Conservation (phyloP, 805 yeast genomes). For the Suhomyces vadensis region DNA sequence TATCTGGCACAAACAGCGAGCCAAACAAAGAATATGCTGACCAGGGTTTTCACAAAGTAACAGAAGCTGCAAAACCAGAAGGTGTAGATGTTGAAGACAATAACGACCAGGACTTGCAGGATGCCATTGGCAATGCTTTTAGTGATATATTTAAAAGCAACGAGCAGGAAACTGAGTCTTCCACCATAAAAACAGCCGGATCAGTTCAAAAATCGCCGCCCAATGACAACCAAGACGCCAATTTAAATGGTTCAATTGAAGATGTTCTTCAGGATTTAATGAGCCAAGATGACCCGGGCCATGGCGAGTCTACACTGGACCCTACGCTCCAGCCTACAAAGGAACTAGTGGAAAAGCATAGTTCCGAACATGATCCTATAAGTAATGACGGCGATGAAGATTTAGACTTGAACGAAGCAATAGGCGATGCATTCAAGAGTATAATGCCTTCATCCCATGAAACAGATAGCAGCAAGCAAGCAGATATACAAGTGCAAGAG, state of each 20-base stretch:
- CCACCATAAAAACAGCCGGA: neutral
- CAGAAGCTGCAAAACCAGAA: neutral
- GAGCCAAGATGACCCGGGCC: neutral
- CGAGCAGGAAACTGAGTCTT: neutral
- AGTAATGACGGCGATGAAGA: constrained; percentile 4
- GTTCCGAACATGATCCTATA: neutral
- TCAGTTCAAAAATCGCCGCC: too few relatives aligned
- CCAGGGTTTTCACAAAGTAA: too few relatives aligned
- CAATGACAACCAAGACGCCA: constrained; percentile 1
- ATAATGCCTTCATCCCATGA: constrained; percentile 10
- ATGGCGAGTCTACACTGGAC: neutral
- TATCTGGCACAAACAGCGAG: too few relatives aligned
- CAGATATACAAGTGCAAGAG: neutral
- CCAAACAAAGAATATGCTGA: neutral
- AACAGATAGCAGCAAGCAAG: neutral
- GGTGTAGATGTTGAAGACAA: neutral
- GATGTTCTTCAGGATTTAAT: constrained; percentile 13
- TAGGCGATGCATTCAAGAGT: constrained; percentile 17
- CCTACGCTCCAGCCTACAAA: too few relatives aligned
- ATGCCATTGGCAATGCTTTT: constrained; percentile 23
- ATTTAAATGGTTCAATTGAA: constrained; percentile 16
- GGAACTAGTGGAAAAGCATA: neutral
- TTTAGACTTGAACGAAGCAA: constrained; percentile 18
- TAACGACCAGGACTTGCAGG: constrained; percentile 4
- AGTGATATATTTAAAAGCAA: constrained; percentile 3